phyloP scores from a whole-genome alignment of 495 filamentous ascomycete genomes.

The Pseudomonodictys pantanalensis region DNA sequence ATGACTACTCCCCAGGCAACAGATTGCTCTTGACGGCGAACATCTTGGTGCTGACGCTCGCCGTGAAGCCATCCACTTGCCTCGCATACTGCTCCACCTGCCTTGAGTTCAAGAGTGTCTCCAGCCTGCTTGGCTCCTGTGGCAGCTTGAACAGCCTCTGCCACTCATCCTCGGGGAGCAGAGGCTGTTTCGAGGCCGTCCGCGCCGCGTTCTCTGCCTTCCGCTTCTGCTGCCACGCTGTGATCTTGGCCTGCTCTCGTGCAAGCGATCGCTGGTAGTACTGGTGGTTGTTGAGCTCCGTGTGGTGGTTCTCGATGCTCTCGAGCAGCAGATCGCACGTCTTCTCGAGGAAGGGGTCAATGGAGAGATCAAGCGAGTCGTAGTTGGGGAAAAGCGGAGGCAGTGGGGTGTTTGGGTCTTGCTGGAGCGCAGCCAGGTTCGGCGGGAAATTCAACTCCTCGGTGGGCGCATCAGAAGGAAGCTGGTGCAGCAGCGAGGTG shows the following conservation, averaged over 20 bases:
- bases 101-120: slow-evolving; percentile 85
- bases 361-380: slow-evolving; percentile 81
- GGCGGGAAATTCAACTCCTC: slow-evolving; percentile 66
- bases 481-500: slow-evolving; percentile 89
- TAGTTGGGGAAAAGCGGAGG: slow-evolving; percentile 78
- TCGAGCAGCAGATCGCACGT: slow-evolving; percentile 94
- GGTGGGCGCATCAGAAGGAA: slow-evolving; percentile 59
- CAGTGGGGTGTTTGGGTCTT: slow-evolving; percentile 47
- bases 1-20: slow-evolving; percentile 42
- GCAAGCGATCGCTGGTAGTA: slow-evolving; percentile 96
- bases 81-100: slow-evolving; percentile 98
- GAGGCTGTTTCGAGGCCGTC: slow-evolving; percentile 78
- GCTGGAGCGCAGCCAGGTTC: slow-evolving; percentile 70
- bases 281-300: slow-evolving; percentile 97
- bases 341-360: slow-evolving; percentile 98
- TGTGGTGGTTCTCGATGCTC: slow-evolving; percentile 94
- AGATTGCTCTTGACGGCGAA: slow-evolving; percentile 80
- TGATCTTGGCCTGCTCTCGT: slow-evolving; percentile 94
- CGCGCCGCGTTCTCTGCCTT: slow-evolving; percentile 89
- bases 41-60: slow-evolving; percentile 91
- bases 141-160: slow-evolving; percentile 96
- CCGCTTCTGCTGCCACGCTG: slow-evolving; percentile 91
- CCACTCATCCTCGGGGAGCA: slow-evolving; percentile 96
- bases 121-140: slow-evolving; percentile 84
- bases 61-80: slow-evolving; percentile 96